phyloP scores from a whole-genome alignment of 129 eudicot genomes.

The Arctium minus region DNA sequence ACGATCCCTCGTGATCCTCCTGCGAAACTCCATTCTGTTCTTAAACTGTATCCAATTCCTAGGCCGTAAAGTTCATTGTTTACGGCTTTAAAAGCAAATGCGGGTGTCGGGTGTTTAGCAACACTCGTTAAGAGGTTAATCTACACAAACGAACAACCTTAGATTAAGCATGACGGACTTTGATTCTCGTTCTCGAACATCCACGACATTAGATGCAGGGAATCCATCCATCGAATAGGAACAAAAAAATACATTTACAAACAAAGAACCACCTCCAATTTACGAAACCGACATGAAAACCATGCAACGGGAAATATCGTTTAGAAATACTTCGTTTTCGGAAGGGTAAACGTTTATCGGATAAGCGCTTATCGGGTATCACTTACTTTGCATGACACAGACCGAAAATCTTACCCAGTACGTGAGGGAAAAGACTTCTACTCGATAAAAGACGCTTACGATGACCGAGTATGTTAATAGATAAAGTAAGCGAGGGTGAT shows the following conservation, averaged over 20 bases:
- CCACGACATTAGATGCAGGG: background rate
- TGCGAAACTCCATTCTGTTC: conserved; percentile 39
- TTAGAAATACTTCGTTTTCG: background rate
- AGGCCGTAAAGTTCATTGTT: conserved; percentile 28
- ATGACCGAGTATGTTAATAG: no score
- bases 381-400: no score
- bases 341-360: no score
- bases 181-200: background rate
- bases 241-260: background rate
- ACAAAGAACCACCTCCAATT: background rate
- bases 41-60: conserved; percentile 21
- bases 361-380: no score
- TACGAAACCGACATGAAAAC: background rate
- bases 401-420: no score
- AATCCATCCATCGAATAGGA: background rate
- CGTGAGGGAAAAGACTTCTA: no score
- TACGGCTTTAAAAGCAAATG: conserved; percentile 25
- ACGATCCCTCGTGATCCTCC: conserved; percentile 45
- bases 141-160: conserved; percentile 19
- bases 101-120: conserved; percentile 13
- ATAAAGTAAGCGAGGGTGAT: no score
- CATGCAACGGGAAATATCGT: background rate
- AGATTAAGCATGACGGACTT: conserved; percentile 1
- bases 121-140: conserved; percentile 24
- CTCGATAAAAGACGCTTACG: no score